Conservation (phyloP, 2,329 filamentous ascomycete genomes). For the Aspergillus cejpii region DNA sequence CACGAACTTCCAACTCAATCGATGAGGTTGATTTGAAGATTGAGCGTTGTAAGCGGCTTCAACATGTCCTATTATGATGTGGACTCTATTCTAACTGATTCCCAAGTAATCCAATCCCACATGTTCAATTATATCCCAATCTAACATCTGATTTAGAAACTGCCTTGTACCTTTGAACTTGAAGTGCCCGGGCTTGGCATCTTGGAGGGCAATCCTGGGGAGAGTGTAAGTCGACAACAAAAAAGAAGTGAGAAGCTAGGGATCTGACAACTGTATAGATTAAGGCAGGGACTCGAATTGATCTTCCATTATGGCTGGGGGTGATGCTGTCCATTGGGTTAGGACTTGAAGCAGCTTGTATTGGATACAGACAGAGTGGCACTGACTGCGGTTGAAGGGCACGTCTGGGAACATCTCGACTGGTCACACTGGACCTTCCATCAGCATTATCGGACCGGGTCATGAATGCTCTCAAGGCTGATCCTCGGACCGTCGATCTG, state of each 20-base stretch:
- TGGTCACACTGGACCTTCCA: constrained; percentile 77
- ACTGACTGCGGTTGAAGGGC: constrained; percentile 24
- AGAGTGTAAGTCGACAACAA: constrained; percentile 40
- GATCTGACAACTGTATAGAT: constrained; percentile 45
- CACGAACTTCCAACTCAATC: not conserved
- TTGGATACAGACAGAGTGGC: not conserved
- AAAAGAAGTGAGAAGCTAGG: not conserved
- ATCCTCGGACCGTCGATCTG: constrained; percentile 76
- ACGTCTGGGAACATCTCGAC: constrained; percentile 46
- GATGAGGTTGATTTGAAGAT: not conserved
- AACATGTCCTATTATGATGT: constrained; percentile 44
- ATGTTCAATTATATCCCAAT: not conserved
- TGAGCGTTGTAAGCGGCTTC: not conserved
- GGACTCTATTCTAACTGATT: constrained; percentile 44
- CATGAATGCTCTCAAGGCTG: constrained; percentile 82
- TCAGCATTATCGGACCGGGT: constrained; percentile 69
- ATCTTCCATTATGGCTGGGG: constrained; percentile 87
- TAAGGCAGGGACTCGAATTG: constrained; percentile 70
- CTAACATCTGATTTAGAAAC: constrained; percentile 57
- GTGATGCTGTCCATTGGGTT: constrained; percentile 66
- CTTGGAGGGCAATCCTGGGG: constrained; percentile 72
- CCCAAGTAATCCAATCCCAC: constrained; percentile 30
- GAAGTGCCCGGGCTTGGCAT: constrained; percentile 82
- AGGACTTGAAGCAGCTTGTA: constrained; percentile 7
- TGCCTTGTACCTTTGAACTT: constrained; percentile 90